A percentile compares a stretch with the other conserved stretches of the same genome.
Evolutionary conservation across 371 early-diverging fungal genomes (phyloP).

Genomic region (Saksenaea oblongispora): DNA sequence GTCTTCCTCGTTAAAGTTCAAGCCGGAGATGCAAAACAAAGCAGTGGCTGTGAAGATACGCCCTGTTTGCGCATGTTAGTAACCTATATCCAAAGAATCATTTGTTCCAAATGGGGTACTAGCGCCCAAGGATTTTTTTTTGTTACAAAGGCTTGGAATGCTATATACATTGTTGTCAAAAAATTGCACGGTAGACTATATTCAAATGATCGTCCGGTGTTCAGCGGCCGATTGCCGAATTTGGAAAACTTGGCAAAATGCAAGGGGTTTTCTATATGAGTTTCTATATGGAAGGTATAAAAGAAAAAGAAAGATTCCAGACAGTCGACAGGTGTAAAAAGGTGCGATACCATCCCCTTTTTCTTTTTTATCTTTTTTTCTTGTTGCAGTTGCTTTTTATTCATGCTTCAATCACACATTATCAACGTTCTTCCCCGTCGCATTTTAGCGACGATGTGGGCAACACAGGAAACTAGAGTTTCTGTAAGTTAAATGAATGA

Average conservation of each 20-base stretch:
- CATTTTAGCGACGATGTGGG: conserved; percentile 40
- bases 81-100: too few relatives aligned
- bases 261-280: not conserved
- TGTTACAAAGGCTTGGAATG: not conserved
- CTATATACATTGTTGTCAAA: not conserved
- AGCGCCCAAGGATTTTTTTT: not conserved
- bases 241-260: conserved; percentile 1
- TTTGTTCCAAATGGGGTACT: not conserved
- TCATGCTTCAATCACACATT: conserved; percentile 43
- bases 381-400: not conserved
- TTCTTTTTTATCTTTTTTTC: not conserved
- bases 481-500: conserved; percentile 25
- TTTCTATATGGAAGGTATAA: not conserved
- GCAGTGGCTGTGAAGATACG: not conserved
- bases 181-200: not conserved
- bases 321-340: not conserved
- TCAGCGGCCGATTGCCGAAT: not conserved
- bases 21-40: not conserved
- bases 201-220: not conserved
- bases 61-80: not conserved
- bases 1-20: not conserved
- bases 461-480: conserved; percentile 41
- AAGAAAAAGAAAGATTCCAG: not conserved
- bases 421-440: conserved; percentile 42
- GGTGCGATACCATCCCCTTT: not conserved